Conservation (phyloP, 2,329 filamentous ascomycete genomes). For the Aspergillus oerlinghausenensis region DNA sequence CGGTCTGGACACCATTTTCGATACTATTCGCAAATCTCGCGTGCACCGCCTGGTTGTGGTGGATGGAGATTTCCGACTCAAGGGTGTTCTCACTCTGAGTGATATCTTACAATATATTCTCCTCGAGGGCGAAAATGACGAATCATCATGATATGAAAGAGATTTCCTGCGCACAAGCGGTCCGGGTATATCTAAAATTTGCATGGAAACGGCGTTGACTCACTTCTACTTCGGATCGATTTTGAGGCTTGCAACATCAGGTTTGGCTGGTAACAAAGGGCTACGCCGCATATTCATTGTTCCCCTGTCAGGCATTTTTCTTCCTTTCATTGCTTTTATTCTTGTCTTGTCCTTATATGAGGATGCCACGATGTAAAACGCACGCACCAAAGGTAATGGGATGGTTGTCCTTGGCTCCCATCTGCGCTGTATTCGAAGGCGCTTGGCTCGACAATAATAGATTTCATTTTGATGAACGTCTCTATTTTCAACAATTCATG, state of each 20-base stretch:
- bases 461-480: conserved; percentile 17
- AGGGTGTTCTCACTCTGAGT: conserved; percentile 86
- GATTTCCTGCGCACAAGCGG: conserved; percentile 2
- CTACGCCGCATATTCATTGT: background rate
- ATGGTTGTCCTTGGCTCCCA: conserved; percentile 16
- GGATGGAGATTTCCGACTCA: conserved; percentile 79
- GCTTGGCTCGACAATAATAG: conserved; percentile 25
- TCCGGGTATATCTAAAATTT: conserved; percentile 24
- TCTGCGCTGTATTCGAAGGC: conserved; percentile 9
- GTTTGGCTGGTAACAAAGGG: background rate
- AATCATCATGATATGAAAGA: conserved; percentile 27
- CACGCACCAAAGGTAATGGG: conserved; percentile 28
- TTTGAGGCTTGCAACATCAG: conserved; percentile 5
- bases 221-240: conserved; percentile 4
- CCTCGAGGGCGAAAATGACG: conserved; percentile 67
- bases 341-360: conserved; percentile 3
- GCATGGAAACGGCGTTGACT: conserved; percentile 34
- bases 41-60: conserved; percentile 92
- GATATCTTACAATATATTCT: conserved; percentile 96
- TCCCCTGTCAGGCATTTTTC: background rate
- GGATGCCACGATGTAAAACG: conserved; percentile 17
- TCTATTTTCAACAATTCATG: background rate
- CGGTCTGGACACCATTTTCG: conserved; percentile 90
- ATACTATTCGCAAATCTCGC: conserved; percentile 89
- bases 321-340: conserved; percentile 1